Base-by-base conservation (phyloP, 192 early-diverging fungal species). In the Coemansia sp. region DNA sequence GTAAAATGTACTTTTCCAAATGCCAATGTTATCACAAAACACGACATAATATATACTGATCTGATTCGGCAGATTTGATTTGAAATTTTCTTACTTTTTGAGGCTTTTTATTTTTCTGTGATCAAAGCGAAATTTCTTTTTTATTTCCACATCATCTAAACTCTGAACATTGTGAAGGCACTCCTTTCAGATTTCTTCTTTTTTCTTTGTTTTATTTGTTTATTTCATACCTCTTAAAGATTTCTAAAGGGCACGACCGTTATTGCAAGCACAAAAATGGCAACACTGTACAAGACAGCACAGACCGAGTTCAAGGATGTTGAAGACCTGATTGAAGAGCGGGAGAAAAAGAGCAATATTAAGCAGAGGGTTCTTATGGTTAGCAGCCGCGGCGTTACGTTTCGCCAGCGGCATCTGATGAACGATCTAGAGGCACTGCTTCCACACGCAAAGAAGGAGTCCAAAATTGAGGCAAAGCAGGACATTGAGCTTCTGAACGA, bases 361-460 rank as follows among this genome's bases (percentile, higher is more conserved):
- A 96, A 94, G 76, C 94, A 99, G 76, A 84, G 95, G 45, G 92
- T 98, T 15, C 83, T 99, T 49, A 68, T 94, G 53, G 84, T 98
- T 32, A 91, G 93, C 56, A 95, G 94, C 43, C 87, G 97, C 32
- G 97, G 97, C 57, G 91, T 95, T 64, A 83, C 75, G 61, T 71
- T 65, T 84, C 92, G 95, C 68, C 93, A 95, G 56, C 90, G 97
- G 38, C 97, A 99, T 76, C 77, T 99, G 63, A 75, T 99, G 77
- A 90, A 88, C 58, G 97, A 99, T 84, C 85, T 97, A 64, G 86
- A 88, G 58, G 83, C 86, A 18, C 76, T 99, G 32, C 86, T 97
- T 63, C 97, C 97, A 58, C 97, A 99, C 76, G 86, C 93, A 41
- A 98, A 98, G 84, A 97, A 97, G 79, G 95, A 98, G 77, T 85